A percentile compares a stretch with the other conserved stretches of the same genome.
phyloP scores from a whole-genome alignment of 768 basidiomycete species.

The Xanthoconium stramineum region DNA sequence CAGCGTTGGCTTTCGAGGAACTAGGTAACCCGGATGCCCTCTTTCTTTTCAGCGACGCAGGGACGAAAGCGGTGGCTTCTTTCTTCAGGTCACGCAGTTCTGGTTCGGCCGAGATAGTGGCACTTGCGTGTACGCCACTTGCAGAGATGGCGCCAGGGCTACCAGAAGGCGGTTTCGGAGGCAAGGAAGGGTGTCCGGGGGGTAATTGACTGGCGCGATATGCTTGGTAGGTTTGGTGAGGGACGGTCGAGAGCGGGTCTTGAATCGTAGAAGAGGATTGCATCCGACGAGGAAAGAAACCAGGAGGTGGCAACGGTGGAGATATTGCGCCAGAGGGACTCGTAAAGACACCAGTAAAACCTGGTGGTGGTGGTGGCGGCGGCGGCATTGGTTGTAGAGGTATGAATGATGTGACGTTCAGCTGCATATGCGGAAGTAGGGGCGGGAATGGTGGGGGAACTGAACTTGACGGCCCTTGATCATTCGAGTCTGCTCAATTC shows the following conservation, averaged over 20 bases:
- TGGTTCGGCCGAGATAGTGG: slow-evolving; percentile 81
- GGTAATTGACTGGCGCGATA: slow-evolving; percentile 48
- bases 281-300: slow-evolving; percentile 58
- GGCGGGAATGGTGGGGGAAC: slow-evolving; percentile 21
- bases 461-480: not conserved
- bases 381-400: slow-evolving; percentile 9
- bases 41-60: slow-evolving; percentile 76
- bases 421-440: slow-evolving; percentile 14
- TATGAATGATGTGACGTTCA: slow-evolving; percentile 18
- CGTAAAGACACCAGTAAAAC: slow-evolving; percentile 6
- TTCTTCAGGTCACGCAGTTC: slow-evolving; percentile 91
- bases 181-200: slow-evolving; percentile 42
- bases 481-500: slow-evolving; percentile 5
- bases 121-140: slow-evolving; percentile 40
- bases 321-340: slow-evolving; percentile 21
- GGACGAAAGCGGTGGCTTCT: slow-evolving; percentile 92
- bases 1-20: slow-evolving; percentile 55
- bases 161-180: slow-evolving; percentile 36
- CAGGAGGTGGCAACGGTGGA: slow-evolving; percentile 52
- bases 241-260: slow-evolving; percentile 72
- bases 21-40: slow-evolving; percentile 37
- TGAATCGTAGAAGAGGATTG: slow-evolving; percentile 57
- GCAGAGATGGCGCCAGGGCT: slow-evolving; percentile 43
- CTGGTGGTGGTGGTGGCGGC: slow-evolving; percentile 2
- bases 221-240: slow-evolving; percentile 77